Conservation (phyloP, 2,329 filamentous ascomycete genomes). For the Hypoxylon sp. region DNA sequence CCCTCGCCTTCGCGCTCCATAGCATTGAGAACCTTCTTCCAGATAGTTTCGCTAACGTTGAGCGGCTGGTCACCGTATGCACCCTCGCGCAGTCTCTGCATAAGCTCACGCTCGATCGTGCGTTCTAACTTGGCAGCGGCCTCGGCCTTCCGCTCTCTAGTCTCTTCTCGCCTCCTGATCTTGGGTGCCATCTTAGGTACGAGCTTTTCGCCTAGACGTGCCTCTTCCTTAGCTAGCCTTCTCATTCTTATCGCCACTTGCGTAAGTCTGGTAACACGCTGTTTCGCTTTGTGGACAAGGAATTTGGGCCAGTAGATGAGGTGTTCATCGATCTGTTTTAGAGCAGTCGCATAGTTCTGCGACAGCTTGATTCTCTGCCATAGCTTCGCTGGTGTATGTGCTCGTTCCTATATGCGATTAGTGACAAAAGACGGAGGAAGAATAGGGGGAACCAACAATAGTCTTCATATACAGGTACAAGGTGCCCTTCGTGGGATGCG, state of each 20-base stretch:
- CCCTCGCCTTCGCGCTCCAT: conserved; percentile 91
- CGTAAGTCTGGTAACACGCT: conserved; percentile 90
- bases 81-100: conserved; percentile 90
- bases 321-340: conserved; percentile 87
- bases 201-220: conserved; percentile 86
- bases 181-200: conserved; percentile 94
- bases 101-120: conserved; percentile 93
- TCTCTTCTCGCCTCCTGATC: conserved; percentile 81
- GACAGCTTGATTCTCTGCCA: conserved; percentile 96
- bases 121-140: conserved; percentile 93
- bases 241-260: conserved; percentile 89
- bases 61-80: conserved; percentile 95
- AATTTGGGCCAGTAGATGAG: conserved; percentile 97
- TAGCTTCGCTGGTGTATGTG: conserved; percentile 88
- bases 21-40: conserved; percentile 95
- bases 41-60: conserved; percentile 94
- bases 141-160: conserved; percentile 82
- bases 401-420: conserved; percentile 61
- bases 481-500: conserved; percentile 82
- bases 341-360: conserved; percentile 89
- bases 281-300: conserved; percentile 94
- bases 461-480: conserved; percentile 99
- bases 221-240: conserved; percentile 88
- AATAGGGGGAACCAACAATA: conserved; percentile 64
- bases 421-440: not conserved